Evolutionary conservation across 441 rosid genomes (phyloP), one percentile per base, ranked within the genome.

Genomic region (Hura crepitans): DNA sequence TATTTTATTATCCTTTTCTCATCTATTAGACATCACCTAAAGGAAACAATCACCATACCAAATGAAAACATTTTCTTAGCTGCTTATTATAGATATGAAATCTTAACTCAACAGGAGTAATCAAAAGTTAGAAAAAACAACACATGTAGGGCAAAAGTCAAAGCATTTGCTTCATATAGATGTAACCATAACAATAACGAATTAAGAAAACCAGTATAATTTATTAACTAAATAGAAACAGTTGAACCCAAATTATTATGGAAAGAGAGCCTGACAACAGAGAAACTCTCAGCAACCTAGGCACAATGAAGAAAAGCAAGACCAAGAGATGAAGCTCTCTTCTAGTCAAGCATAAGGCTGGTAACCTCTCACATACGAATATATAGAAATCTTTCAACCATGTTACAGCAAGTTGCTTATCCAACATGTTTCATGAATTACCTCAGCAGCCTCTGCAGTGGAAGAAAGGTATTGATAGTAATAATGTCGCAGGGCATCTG

Each of bases 381-480:
- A 43, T 50, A 51, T 31, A 58, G 62, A 53, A 39, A 50, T 71
- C 43, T 67, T 8, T 62, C 31, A 51, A 54, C 63, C 31, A n/a
- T 39, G 9, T 61, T 65, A 74, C 15, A 66, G 54, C 68, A 68
- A 71, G 51, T 72, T 62, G 58, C 68, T 53, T 76, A 65, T 27
- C 58, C 37, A 49, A 49, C 30, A 51, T 50, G 69, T 54, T 77
- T 23, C 15, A 66, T 53, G 57, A 58, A 66, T 72, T 81, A 91
- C 97, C 98, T 93, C 96, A 71, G 98, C 98, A 76, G 97, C 98
- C 79, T 87, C 91, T 50, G 96, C 59, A 71, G 95, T 89, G 77
- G 97, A 93, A 10, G 96, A 93, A 76, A 93, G 97, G 81, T 93
- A 91, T 76, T 93, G 96, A 84, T 93, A 93, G 72, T 93, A 93